Percentiles rank a stretch among this genome's conserved stretches.
Conservation (phyloP, 768 basidiomycete species). For the Suillus luteus region DNA sequence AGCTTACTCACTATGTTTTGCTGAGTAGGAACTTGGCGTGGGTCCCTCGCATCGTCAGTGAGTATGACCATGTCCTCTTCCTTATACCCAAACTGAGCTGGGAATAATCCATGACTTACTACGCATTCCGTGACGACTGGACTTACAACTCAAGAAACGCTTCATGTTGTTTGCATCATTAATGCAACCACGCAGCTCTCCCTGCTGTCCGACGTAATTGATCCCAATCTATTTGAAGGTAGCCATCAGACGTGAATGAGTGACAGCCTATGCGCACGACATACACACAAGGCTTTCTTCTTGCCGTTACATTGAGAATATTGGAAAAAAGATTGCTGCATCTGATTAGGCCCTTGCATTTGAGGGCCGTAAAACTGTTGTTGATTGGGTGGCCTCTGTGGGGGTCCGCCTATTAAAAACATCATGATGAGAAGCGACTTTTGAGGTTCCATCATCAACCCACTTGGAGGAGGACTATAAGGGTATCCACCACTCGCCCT, state of each 20-base stretch:
- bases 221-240: slow-evolving; percentile 70
- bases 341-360: slow-evolving; percentile 45
- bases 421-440: neutral
- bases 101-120: neutral
- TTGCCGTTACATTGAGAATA: slow-evolving; percentile 88
- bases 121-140: slow-evolving; percentile 6
- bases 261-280: slow-evolving; percentile 28
- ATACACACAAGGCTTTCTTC: slow-evolving; percentile 86
- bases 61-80: slow-evolving; percentile 83
- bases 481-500: slow-evolving; percentile 6
- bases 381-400: slow-evolving; percentile 54
- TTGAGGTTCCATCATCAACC: neutral
- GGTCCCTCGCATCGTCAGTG: slow-evolving; percentile 70
- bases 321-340: slow-evolving; percentile 69
- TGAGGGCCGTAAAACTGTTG: slow-evolving; percentile 68
- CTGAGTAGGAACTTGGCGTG: slow-evolving; percentile 68
- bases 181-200: slow-evolving; percentile 82
- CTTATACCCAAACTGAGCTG: slow-evolving; percentile 66
- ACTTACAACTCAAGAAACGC: slow-evolving; percentile 71
- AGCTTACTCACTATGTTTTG: slow-evolving; percentile 70
- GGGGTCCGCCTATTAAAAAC: slow-evolving; percentile 35
- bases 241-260: neutral
- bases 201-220: slow-evolving; percentile 72
- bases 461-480: slow-evolving; percentile 13
- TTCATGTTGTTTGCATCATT: slow-evolving; percentile 87